Evolutionary conservation across 2,329 filamentous ascomycete genomes (phyloP).

Genomic region (Corynespora cassiicola): DNA sequence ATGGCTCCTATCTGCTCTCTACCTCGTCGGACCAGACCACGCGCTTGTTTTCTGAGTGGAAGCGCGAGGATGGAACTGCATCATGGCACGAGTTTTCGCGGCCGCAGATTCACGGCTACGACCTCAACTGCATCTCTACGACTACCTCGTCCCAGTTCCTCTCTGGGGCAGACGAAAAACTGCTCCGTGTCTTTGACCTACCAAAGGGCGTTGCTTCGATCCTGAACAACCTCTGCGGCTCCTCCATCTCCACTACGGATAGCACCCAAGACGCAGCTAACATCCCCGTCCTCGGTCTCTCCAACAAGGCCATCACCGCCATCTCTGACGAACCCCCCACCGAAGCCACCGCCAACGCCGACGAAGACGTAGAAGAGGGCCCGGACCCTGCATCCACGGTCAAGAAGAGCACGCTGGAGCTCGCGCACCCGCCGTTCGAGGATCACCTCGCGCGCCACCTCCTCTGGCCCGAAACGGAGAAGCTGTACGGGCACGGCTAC

Average conservation of each 20-base stretch:
- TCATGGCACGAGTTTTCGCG: slow-evolving; percentile 97
- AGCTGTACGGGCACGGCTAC: slow-evolving; percentile 97
- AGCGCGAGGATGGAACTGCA: slow-evolving; percentile 44
- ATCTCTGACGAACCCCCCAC: slow-evolving; percentile 45
- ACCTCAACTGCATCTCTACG: slow-evolving; percentile 90
- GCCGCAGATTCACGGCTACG: slow-evolving; percentile 97
- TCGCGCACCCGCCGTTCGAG: slow-evolving; percentile 81
- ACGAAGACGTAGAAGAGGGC: slow-evolving; percentile 60
- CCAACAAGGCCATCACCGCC: slow-evolving; percentile 85
- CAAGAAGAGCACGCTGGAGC: slow-evolving; percentile 67
- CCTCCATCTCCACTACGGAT: slow-evolving; percentile 16
- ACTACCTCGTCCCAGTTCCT: slow-evolving; percentile 80
- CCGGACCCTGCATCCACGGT: slow-evolving; percentile 63
- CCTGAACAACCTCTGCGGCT: slow-evolving; percentile 69
- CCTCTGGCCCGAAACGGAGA: slow-evolving; percentile 94
- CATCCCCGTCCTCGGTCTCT: slow-evolving; percentile 92
- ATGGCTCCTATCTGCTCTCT: slow-evolving; percentile 84
- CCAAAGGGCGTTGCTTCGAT: slow-evolving; percentile 82
- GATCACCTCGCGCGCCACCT: slow-evolving; percentile 89
- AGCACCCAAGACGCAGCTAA: slow-evolving; percentile 83
- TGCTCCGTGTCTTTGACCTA: slow-evolving; percentile 93
- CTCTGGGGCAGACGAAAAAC: slow-evolving; percentile 95
- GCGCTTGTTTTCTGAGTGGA: slow-evolving; percentile 83
- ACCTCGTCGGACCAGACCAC: slow-evolving; percentile 94
- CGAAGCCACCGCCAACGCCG: slow-evolving; percentile 39